A percentile compares a stretch with the other conserved stretches of the same genome.
phyloP scores from a whole-genome alignment of 2,329 filamentous ascomycete genomes.

The Aspergillus fumigatiaffinis region DNA sequence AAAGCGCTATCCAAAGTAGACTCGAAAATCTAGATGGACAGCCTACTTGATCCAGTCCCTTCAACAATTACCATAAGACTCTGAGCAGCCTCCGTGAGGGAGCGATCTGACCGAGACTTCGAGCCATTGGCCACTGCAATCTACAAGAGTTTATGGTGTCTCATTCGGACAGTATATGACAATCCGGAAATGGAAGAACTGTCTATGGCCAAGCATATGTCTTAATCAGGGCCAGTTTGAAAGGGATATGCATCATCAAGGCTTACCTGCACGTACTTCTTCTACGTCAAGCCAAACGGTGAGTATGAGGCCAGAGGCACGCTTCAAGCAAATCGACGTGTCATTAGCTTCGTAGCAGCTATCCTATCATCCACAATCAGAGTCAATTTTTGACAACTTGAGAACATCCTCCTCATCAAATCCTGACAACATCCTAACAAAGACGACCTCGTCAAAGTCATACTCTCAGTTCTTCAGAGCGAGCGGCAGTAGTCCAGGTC shows the following conservation, averaged over 20 bases:
- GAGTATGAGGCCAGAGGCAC: neutral
- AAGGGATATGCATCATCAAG: neutral
- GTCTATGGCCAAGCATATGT: neutral
- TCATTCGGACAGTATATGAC: neutral
- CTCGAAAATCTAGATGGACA: slow-evolving; percentile 31
- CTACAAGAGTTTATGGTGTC: neutral
- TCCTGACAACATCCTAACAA: neutral
- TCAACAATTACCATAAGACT: neutral
- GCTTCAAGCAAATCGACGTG: neutral
- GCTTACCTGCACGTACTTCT: neutral
- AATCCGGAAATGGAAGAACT: neutral
- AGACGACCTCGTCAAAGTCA: neutral
- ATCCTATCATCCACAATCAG: neutral
- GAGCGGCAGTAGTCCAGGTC: neutral
- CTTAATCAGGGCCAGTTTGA: neutral
- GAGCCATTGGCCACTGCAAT: too few species aligned
- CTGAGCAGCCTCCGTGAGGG: neutral
- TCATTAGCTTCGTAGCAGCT: neutral
- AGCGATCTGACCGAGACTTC: too few species aligned
- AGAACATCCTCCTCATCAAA: neutral
- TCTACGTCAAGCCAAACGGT: neutral
- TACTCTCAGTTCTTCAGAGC: neutral
- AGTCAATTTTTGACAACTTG: neutral
- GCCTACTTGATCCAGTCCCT: slow-evolving; percentile 24
- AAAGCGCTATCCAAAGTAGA: slow-evolving; percentile 25